Evolutionary conservation across 768 basidiomycete species (phyloP), one percentile per base, ranked within the genome.

Genomic region (Lanmaoa rubissima): DNA sequence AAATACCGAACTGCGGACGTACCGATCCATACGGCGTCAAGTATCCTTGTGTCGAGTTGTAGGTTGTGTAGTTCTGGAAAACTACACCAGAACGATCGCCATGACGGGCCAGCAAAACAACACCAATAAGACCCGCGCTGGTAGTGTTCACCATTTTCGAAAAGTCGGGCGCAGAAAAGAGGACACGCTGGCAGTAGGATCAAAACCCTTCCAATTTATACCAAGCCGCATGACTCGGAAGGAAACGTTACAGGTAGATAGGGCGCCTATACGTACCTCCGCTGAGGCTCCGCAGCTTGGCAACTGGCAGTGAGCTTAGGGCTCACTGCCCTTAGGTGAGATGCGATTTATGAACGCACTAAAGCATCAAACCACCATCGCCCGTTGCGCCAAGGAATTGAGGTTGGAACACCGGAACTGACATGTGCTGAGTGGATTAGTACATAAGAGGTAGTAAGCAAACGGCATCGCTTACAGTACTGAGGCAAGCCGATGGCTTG

Each of bases 11-110:
- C 11, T 9, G n/a, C 13, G 16, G 11, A 65, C 79, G 45, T 65
- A 86, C 87, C 75, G 86, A 85, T 55, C 89, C 88, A 59, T 89
- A 82, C 56, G 88, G 84, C 28, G 87, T 90, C 56, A 85, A 82
- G 74, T 84, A 82, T 14, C 87, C 82, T 64, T 80, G 78, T 16
- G 80, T 78, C 32, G 80, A 80, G 55, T 82, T 75, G 67, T 91
- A 90, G n/a, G 82, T 86, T 55, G 77, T 72, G 17, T 89, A 89
- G 69, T 90, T 82, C 67, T 92, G 90, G 74, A 79, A 84, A 65
- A 82, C 82, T 61, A 78, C 80, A 6, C 45, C 60, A 60, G 75
- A 73, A 58, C 89, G 84, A 71, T 90, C 90, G 44, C 90, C 90
- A 63, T 90, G 89, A 63, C 89, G 85, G 59, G 82, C 85, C 64